These are phyloP conservation scores for Mycena alexandri DNA, from an alignment of 768 basidiomycete species.

Conservation along the genomic window DNA sequence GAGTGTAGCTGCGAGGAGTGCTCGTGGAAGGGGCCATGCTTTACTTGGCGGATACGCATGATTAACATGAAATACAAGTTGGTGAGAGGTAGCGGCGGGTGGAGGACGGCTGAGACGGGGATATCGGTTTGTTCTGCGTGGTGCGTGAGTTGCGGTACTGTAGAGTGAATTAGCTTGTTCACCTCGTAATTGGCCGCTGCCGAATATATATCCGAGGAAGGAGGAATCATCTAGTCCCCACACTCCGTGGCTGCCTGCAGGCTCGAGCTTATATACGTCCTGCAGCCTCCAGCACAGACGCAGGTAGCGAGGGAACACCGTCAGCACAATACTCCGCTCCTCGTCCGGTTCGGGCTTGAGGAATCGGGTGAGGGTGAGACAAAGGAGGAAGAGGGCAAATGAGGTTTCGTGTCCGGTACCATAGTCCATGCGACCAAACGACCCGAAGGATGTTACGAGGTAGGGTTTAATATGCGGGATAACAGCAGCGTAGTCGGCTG, in stretches of 20 bases:
- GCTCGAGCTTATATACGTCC: conserved; percentile 91
- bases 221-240: conserved; percentile 97
- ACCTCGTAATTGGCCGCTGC: conserved; percentile 91
- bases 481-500: conserved; percentile 54
- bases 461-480: conserved; percentile 83
- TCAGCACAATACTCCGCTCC: conserved; percentile 71
- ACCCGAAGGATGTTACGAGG: conserved; percentile 87
- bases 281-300: conserved; percentile 88
- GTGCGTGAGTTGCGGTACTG: conserved; percentile 24
- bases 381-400: conserved; percentile 83
- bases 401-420: conserved; percentile 97
- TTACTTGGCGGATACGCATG: conserved; percentile 82
- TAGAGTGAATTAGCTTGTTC: conserved; percentile 28
- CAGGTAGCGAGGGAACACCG: conserved; percentile 83
- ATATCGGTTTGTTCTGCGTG: conserved; percentile 70
- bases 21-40: conserved; percentile 90
- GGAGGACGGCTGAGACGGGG: conserved; percentile 74
- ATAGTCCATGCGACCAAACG: conserved; percentile 92
- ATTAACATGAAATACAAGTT: conserved; percentile 88
- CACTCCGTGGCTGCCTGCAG: conserved; percentile 97
- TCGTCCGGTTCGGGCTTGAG: conserved; percentile 68
- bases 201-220: conserved; percentile 92
- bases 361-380: conserved; percentile 77
- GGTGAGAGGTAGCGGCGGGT: conserved; percentile 67
- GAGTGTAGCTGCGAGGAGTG: conserved; percentile 92